These are phyloP conservation scores for Pleurotus tuber-regium DNA, from an alignment of 768 basidiomycete species.

Conservation along the genomic window DNA sequence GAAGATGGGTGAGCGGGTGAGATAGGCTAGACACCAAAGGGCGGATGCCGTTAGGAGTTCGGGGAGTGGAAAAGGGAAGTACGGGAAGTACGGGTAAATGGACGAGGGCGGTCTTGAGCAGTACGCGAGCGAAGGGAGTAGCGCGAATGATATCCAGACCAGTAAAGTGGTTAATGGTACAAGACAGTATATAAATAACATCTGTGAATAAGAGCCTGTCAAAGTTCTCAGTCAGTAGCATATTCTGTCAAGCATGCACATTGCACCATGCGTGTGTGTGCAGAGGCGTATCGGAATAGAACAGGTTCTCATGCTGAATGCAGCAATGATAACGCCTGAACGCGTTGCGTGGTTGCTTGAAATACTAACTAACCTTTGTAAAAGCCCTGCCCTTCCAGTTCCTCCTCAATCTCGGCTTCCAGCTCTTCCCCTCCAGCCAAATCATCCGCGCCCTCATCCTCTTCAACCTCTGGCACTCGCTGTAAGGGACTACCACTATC, in stretches of 20 bases:
- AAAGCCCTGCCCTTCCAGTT: conserved; percentile 47
- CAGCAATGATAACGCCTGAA: too few species aligned
- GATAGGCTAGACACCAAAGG: conserved; percentile 59
- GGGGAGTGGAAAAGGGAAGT: conserved; percentile 62
- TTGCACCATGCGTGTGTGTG: too few species aligned
- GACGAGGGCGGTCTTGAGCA: conserved; percentile 26
- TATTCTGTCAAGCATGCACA: too few species aligned
- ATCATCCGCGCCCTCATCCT: conserved; percentile 29
- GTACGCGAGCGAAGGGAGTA: conserved; percentile 50
- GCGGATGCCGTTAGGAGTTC: conserved; percentile 61
- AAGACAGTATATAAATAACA: conserved; percentile 55
- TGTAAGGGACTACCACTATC: conserved; percentile 23
- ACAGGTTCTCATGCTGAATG: too few species aligned
- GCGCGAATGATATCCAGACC: conserved; percentile 47
- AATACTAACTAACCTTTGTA: conserved; percentile 40
- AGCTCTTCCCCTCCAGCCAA: conserved; percentile 37
- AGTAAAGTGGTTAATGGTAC: conserved; percentile 55
- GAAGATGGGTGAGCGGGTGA: conserved; percentile 49
- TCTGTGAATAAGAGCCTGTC: conserved; percentile 60
- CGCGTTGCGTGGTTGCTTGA: background rate
- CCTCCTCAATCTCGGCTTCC: conserved; percentile 34
- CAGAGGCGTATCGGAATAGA: too few species aligned
- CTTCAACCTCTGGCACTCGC: conserved; percentile 38
- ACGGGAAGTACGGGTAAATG: conserved; percentile 38
- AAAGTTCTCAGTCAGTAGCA: background rate